phyloP scores from a whole-genome alignment of 257 asterid genomes.

The Solanum chaucha region DNA sequence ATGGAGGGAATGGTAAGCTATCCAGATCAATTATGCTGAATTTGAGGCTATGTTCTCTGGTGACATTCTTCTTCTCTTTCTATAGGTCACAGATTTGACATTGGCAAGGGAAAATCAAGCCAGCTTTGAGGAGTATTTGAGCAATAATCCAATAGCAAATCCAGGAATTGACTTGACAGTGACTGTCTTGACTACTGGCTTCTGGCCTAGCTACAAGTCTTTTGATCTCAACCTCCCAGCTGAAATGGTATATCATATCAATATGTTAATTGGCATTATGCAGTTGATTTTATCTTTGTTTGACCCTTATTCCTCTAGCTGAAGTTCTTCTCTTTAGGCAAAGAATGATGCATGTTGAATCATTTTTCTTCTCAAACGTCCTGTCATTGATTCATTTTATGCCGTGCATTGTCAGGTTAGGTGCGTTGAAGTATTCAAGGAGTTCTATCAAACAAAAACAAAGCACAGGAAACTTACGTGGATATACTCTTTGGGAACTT shows the following conservation, averaged over 20 bases:
- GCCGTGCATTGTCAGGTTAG: constrained; percentile 43
- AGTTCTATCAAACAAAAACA: constrained; percentile 95
- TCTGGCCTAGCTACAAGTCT: constrained; percentile 99
- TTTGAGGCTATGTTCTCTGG: neutral
- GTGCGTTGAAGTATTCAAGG: constrained; percentile 90
- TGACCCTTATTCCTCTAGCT: neutral
- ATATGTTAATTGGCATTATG: neutral
- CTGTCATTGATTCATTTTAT: neutral
- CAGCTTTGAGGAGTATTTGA: constrained; percentile 82
- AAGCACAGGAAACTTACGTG: constrained; percentile 95
- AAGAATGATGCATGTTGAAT: neutral
- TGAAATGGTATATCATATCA: constrained; percentile 58
- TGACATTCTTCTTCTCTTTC: constrained; percentile 1
- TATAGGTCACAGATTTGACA: constrained; percentile 90
- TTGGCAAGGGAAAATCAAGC: constrained; percentile 92
- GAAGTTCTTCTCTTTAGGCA: neutral
- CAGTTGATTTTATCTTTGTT: neutral
- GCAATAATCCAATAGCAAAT: constrained; percentile 48
- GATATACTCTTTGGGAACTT: constrained; percentile 95
- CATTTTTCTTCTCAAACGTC: neutral
- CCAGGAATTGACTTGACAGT: constrained; percentile 96
- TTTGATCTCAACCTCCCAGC: constrained; percentile 92
- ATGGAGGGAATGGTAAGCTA: constrained; percentile 5
- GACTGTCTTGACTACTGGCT: constrained; percentile 95
- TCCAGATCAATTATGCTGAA: neutral